These are phyloP conservation scores for Ensete ventricosum DNA, from an alignment of 176 grass and related monocot species.

Conservation along the genomic window DNA sequence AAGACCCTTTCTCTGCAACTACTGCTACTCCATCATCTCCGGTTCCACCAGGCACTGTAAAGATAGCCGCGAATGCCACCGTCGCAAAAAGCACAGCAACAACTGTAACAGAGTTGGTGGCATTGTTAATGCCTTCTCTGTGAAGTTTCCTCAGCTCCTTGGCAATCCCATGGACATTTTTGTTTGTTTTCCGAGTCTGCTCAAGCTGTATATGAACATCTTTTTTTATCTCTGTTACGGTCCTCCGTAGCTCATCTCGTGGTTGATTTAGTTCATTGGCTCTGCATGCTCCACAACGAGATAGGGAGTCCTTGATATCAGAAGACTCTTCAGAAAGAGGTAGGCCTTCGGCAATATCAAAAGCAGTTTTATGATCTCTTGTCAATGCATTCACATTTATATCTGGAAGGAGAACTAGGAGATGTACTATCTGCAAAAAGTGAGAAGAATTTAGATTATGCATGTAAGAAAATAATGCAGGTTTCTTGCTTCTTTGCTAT, in stretches of 20 bases:
- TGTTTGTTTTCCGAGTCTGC: slow-evolving; percentile 21
- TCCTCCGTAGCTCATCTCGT: slow-evolving; percentile 14
- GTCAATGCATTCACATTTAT: slow-evolving; percentile 17
- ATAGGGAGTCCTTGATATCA: slow-evolving; percentile 7
- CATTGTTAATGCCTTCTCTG: slow-evolving; percentile 10
- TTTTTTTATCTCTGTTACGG: slow-evolving; percentile 17
- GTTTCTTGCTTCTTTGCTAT: background rate
- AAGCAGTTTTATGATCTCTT: slow-evolving; percentile 16
- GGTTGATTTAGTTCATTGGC: slow-evolving; percentile 19
- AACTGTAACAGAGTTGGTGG: slow-evolving; percentile 16
- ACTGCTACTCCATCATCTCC: background rate
- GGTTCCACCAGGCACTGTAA: slow-evolving; percentile 13
- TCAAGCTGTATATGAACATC: slow-evolving; percentile 18
- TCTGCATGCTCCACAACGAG: slow-evolving; percentile 5
- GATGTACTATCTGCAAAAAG: slow-evolving; percentile 13
- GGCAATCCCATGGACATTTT: slow-evolving; percentile 18
- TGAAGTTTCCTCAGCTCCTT: slow-evolving; percentile 16
- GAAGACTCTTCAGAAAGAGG: slow-evolving; percentile 18
- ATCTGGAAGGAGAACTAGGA: slow-evolving; percentile 11
- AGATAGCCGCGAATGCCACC: slow-evolving; percentile 14
- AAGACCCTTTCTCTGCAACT: background rate
- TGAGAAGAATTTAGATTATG: background rate
- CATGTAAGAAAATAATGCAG: background rate
- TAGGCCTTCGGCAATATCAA: slow-evolving; percentile 13
- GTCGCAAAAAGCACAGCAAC: slow-evolving; percentile 14